These are phyloP conservation scores for Aspergillus saccharolyticus DNA, from an alignment of 495 filamentous ascomycete species.

Conservation along the genomic window DNA sequence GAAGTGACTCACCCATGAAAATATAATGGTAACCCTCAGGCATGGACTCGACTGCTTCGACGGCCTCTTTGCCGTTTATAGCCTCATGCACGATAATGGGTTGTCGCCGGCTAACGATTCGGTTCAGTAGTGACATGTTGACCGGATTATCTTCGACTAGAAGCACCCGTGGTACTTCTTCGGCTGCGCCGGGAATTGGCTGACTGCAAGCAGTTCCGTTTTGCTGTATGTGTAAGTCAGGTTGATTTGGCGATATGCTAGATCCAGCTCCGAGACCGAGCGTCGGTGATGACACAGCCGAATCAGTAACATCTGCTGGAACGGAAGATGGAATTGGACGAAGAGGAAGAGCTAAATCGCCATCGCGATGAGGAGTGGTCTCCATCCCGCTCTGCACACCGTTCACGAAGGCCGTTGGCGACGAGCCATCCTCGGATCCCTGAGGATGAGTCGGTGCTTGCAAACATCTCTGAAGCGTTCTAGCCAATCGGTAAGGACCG, in stretches of 20 bases:
- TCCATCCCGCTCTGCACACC: not conserved
- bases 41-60: conserved; percentile 22
- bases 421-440: not conserved
- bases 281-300: too few relatives aligned
- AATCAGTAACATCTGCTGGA: not conserved
- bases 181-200: not conserved
- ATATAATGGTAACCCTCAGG: not conserved
- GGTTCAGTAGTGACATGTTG: conserved; percentile 54
- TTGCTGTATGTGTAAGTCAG: not conserved
- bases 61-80: conserved; percentile 32
- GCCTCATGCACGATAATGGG: conserved; percentile 28
- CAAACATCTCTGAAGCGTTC: conserved; percentile 7
- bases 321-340: not conserved
- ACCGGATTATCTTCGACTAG: conserved; percentile 64
- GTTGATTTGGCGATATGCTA: not conserved
- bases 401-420: not conserved
- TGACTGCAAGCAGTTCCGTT: not conserved
- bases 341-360: not conserved
- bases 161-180: conserved; percentile 34
- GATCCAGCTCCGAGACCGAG: not conserved
- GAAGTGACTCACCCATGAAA: not conserved
- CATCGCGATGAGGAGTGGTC: not conserved
- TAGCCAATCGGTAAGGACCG: conserved; percentile 20
- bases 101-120: conserved; percentile 37
- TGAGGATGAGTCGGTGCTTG: not conserved